Evolutionary conservation across 768 basidiomycete species (phyloP).

Genomic region (Mycena sanguinolenta): DNA sequence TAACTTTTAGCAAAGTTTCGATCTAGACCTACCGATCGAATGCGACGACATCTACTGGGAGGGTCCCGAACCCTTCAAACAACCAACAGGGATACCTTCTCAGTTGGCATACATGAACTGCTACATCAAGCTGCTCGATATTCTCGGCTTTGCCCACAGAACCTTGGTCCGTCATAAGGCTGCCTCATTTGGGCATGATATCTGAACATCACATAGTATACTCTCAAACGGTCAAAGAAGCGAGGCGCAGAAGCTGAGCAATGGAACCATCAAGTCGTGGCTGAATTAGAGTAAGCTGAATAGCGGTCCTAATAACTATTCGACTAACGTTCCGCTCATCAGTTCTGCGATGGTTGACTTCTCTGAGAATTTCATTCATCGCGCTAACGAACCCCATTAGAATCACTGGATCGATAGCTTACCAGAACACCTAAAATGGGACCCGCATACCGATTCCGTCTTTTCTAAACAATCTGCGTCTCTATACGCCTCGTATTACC

Average conservation of each 20-base stretch:
- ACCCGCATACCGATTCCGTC: slow-evolving; percentile 50
- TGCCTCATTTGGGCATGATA: not conserved
- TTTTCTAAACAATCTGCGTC: slow-evolving; percentile 53
- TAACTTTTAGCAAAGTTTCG: slow-evolving; percentile 47
- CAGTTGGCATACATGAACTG: slow-evolving; percentile 49
- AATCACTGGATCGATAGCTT: slow-evolving; percentile 35
- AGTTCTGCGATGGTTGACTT: slow-evolving; percentile 36
- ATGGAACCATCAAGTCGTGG: slow-evolving; percentile 36
- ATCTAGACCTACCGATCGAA: slow-evolving; percentile 57
- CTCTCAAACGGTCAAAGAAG: slow-evolving; percentile 36
- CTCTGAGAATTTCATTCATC: too few species aligned
- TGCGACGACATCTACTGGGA: slow-evolving; percentile 64
- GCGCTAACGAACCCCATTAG: slow-evolving; percentile 5
- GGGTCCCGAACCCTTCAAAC: slow-evolving; percentile 61
- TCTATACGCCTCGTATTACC: slow-evolving; percentile 56
- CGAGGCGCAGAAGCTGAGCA: slow-evolving; percentile 35
- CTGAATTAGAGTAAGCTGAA: slow-evolving; percentile 31
- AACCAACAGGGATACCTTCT: slow-evolving; percentile 58
- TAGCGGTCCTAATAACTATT: not conserved
- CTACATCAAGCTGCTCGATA: slow-evolving; percentile 57
- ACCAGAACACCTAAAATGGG: slow-evolving; percentile 44
- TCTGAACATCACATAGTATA: slow-evolving; percentile 23
- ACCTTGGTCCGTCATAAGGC: slow-evolving; percentile 28
- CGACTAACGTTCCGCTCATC: not conserved
- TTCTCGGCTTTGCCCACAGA: slow-evolving; percentile 58